Evolutionary conservation across 331 rosid species (phyloP).

Genomic region (Ulmus americana): DNA sequence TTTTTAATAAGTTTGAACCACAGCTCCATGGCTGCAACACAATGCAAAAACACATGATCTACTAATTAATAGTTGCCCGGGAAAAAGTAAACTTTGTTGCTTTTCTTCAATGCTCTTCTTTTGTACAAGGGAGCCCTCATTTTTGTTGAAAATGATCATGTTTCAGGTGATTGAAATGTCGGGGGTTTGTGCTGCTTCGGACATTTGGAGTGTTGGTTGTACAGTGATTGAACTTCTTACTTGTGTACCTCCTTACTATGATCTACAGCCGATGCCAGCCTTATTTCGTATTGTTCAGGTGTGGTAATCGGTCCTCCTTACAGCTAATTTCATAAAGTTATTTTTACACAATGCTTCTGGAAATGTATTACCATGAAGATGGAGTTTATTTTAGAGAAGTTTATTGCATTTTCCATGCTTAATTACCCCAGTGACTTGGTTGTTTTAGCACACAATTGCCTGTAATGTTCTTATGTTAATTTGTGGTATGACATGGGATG

Average conservation of each 20-base stretch:
- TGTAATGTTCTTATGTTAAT: constrained; percentile 12
- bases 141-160: constrained; percentile 22
- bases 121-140: constrained; percentile 4
- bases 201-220: constrained; percentile 99
- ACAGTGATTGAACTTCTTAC: constrained; percentile 98
- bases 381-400: too few species aligned
- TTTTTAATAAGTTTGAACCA: too few species aligned
- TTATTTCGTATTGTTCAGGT: constrained; percentile 99
- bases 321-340: constrained; percentile 1
- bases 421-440: not conserved
- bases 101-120: not conserved
- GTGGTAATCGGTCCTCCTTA: constrained; percentile 11
- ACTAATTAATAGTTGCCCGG: too few species aligned
- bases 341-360: not conserved
- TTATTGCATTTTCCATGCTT: not conserved
- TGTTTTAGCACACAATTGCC: not conserved
- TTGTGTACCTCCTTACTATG: constrained; percentile 95
- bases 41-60: too few species aligned
- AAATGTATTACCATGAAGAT: not conserved
- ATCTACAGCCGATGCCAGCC: constrained; percentile 99
- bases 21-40: too few species aligned
- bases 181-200: constrained; percentile 99
- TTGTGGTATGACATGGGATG: not conserved
- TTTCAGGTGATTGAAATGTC: constrained; percentile 99
- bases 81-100: too few species aligned